Evolutionary conservation across 176 grass and related monocot species (phyloP).

Genomic region (Aegilops longissima): DNA sequence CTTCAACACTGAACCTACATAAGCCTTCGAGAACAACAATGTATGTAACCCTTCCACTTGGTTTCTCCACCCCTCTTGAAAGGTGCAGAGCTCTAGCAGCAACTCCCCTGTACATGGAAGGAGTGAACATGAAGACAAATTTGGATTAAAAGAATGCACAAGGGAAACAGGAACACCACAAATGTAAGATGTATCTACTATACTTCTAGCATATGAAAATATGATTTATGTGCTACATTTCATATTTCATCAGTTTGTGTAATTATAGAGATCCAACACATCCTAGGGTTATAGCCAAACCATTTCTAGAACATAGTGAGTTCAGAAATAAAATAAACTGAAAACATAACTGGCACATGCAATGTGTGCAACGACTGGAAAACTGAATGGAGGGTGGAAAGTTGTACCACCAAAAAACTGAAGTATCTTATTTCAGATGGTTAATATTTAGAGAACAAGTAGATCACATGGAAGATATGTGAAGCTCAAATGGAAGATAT

Average conservation of each 20-base stretch:
- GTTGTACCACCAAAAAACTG: neutral
- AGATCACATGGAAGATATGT: neutral
- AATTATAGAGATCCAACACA: neutral
- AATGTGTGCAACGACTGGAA: neutral
- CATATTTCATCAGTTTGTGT: conserved; percentile 1
- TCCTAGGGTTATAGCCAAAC: neutral
- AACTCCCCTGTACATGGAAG: conserved; percentile 74
- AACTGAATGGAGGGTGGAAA: neutral
- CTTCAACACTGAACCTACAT: conserved; percentile 94
- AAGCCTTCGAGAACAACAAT: conserved; percentile 97
- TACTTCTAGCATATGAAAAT: neutral
- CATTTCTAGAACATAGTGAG: neutral
- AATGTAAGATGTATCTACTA: neutral
- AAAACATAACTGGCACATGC: neutral
- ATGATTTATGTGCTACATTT: neutral
- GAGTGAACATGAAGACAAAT: neutral
- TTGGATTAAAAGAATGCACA: neutral
- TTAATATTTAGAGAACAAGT: neutral
- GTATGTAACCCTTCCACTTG: conserved; percentile 95
- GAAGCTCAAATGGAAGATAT: neutral
- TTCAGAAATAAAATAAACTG: conserved; percentile 2
- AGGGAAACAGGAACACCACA: neutral
- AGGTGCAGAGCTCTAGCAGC: conserved; percentile 98
- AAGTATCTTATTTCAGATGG: neutral
- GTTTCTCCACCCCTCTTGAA: conserved; percentile 97